These are phyloP conservation scores for Lithocarpus polystachyus DNA, from an alignment of 306 rosid species.

Conservation along the genomic window DNA sequence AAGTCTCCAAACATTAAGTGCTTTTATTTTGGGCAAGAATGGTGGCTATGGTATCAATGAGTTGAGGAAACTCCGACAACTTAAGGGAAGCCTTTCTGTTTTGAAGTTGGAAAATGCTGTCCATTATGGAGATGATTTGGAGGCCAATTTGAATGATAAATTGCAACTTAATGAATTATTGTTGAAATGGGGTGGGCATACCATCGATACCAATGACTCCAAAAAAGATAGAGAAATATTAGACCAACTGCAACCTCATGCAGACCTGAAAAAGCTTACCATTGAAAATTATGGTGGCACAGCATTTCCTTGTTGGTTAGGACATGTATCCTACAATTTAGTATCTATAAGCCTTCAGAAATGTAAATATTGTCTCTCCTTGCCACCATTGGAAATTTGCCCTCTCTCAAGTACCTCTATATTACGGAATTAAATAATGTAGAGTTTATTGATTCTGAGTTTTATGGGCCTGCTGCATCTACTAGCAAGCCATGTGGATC, in stretches of 20 bases:
- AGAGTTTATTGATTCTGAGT: not conserved
- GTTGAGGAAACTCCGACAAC: not conserved
- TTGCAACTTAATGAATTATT: not conserved
- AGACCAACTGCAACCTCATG: constrained; percentile 13
- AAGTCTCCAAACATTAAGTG: constrained; percentile 1
- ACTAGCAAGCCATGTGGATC: not conserved
- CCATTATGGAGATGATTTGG: not conserved
- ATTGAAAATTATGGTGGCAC: constrained; percentile 10
- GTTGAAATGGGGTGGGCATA: constrained; percentile 16
- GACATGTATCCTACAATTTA: not conserved
- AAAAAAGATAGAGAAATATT: not conserved
- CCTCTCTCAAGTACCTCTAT: constrained; percentile 7
- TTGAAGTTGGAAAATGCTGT: constrained; percentile 17
- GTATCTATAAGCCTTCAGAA: not conserved
- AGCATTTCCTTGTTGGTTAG: constrained; percentile 12
- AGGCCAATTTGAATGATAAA: not conserved
- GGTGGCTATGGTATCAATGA: not conserved
- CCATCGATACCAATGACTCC: not conserved
- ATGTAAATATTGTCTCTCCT: not conserved
- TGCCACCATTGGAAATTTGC: constrained; percentile 17
- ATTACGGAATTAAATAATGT: not conserved
- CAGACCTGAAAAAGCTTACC: constrained; percentile 10
- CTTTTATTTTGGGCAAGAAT: not conserved
- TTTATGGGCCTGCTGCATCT: not conserved
- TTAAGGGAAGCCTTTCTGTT: constrained; percentile 3